Percentiles rank a stretch among this genome's conserved stretches.
Evolutionary conservation across 208 protist genomes (phyloP).

Genomic region (Blechomonas ayalai): DNA sequence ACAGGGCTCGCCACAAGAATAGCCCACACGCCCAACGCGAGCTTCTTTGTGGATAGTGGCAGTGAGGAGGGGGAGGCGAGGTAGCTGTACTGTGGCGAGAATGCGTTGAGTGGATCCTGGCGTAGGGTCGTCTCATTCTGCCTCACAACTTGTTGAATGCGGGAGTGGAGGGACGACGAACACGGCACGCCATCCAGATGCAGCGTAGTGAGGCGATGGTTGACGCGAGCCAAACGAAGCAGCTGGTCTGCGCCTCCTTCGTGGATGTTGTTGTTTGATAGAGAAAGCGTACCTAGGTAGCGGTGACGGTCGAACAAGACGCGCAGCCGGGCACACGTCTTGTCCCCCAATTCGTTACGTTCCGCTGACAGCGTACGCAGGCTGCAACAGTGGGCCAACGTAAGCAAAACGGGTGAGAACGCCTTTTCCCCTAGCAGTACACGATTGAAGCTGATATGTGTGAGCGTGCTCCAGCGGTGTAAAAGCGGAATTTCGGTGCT

Average conservation of each 20-base stretch:
- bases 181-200: slow-evolving; percentile 42
- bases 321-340: slow-evolving; percentile 46
- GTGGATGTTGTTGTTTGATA: slow-evolving; percentile 55
- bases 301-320: slow-evolving; percentile 61
- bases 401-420: slow-evolving; percentile 54
- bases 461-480: slow-evolving; percentile 51
- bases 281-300: slow-evolving; percentile 38
- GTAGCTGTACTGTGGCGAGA: slow-evolving; percentile 43
- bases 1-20: slow-evolving; percentile 59
- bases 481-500: slow-evolving; percentile 20
- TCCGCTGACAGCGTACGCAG: slow-evolving; percentile 43
- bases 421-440: slow-evolving; percentile 59
- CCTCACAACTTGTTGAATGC: slow-evolving; percentile 26
- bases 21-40: slow-evolving; percentile 66
- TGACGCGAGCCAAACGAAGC: slow-evolving; percentile 55
- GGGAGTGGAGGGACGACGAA: slow-evolving; percentile 26
- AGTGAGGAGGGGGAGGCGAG: slow-evolving; percentile 38
- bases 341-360: slow-evolving; percentile 56
- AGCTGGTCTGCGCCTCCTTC: slow-evolving; percentile 71
- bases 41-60: slow-evolving; percentile 28
- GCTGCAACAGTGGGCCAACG: slow-evolving; percentile 57
- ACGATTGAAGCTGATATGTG: slow-evolving; percentile 33
- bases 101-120: slow-evolving; percentile 61
- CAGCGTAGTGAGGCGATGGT: slow-evolving; percentile 39
- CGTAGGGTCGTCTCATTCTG: slow-evolving; percentile 23